Evolutionary conservation across 306 rosid genomes (phyloP), one percentile per base, ranked within the genome.

Genomic region (Dalbergia oliveri): DNA sequence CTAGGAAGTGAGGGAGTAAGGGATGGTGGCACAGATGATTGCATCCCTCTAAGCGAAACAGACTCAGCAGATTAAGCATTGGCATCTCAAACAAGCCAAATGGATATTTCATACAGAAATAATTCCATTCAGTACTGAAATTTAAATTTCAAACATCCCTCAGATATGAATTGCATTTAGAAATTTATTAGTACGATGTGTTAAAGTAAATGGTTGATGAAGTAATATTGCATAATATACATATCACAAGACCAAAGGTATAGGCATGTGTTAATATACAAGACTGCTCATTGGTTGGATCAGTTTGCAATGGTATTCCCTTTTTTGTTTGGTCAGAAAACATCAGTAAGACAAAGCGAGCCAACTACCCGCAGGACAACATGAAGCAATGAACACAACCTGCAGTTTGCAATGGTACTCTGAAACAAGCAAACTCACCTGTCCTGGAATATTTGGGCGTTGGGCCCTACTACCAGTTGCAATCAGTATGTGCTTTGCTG

Each of bases 381-480:
- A 26, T 26, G 31, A 26, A 26, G 31, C 31, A 26, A 26, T 26
- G 31, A 26, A 26, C 31, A 26, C 31, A 26, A 2, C 31, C 31
- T 26, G 31, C 31, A 1, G 31, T 73, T 69, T 61, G 54, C 81
- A 66, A 44, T 64, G 54, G 54, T 61, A 76, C 26, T 62, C 64
- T 49, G 68, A 78, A 54, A 79, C 66, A 81, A 72, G 82, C 13
- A 80, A 51, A 79, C 45, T 58, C 79, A 95, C 99, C 94, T 91
- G 85, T 64, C 99, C 99, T 54, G 98, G 97, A 89, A 95, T 93
- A 81, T 81, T 77, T 63, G 90, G 86, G 70, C 91, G 83, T 13
- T 85, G 91, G 62, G 99, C 99, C 88, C 98, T 89, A 75, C 98
- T 53, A 8, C 99, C 99, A 87, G 99, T 95, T 69, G 99, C 92